These are phyloP conservation scores for Huntiella decipiens DNA, from an alignment of 2,329 filamentous ascomycete species.

Conservation along the genomic window DNA sequence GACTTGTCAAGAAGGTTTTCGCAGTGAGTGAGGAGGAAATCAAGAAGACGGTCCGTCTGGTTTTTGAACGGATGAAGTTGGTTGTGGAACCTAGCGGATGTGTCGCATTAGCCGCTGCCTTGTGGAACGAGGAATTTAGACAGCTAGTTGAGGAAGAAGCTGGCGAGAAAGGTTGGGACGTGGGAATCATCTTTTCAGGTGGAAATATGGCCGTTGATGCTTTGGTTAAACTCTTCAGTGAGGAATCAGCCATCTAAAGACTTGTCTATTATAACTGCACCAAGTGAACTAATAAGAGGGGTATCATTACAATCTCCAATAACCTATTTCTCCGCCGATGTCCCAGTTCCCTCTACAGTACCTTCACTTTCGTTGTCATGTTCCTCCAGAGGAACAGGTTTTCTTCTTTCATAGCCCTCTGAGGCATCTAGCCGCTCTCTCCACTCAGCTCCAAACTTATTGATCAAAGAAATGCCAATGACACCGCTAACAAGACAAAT, in stretches of 20 bases:
- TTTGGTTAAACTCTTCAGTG: conserved; percentile 30
- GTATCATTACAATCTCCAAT: neutral
- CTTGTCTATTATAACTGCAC: neutral
- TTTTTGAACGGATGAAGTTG: conserved; percentile 76
- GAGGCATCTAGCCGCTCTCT: conserved; percentile 40
- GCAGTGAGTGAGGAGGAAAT: conserved; percentile 72
- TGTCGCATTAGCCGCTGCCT: conserved; percentile 62
- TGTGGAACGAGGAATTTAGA: conserved; percentile 76
- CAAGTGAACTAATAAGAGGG: neutral
- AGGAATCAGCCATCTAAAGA: neutral
- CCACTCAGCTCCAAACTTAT: conserved; percentile 42
- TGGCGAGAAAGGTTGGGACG: conserved; percentile 54
- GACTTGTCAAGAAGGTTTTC: conserved; percentile 52
- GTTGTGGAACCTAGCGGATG: conserved; percentile 77
- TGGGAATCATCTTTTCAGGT: conserved; percentile 40
- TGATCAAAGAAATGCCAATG: conserved; percentile 39
- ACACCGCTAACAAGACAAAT: conserved; percentile 38
- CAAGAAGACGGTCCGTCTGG: conserved; percentile 51
- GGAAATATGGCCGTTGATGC: conserved; percentile 39
- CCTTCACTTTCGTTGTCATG: neutral
- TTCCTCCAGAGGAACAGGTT: conserved; percentile 3
- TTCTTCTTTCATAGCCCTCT: conserved; percentile 1
- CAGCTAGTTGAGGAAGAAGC: conserved; percentile 48
- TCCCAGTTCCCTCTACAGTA: neutral
- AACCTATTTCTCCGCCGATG: too few species aligned